Conservation (phyloP, 2,329 filamentous ascomycete species). For the Rhynchosporium agropyri region DNA sequence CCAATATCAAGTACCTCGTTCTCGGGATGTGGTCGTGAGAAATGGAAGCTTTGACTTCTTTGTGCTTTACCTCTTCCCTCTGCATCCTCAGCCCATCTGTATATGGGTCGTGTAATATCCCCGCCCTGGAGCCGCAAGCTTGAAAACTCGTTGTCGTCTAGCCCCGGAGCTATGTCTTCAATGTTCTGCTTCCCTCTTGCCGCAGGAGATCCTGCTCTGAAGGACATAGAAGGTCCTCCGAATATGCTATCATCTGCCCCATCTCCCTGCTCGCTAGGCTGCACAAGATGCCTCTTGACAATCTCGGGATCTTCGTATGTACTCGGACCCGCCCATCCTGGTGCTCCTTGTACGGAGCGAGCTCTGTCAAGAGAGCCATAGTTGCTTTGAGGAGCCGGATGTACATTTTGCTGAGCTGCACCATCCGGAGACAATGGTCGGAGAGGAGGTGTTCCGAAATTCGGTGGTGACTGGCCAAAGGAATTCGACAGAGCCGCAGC, state of each 20-base stretch:
- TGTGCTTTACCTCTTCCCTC: conserved; percentile 64
- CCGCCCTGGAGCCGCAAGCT: conserved; percentile 91
- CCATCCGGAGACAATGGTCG: conserved; percentile 60
- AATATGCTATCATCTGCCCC: conserved; percentile 33
- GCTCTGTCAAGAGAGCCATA: conserved; percentile 85
- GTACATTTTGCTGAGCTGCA: conserved; percentile 45
- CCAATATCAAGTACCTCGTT: conserved; percentile 82
- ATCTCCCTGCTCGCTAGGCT: conserved; percentile 55
- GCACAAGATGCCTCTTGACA: conserved; percentile 83
- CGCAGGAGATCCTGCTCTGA: conserved; percentile 42
- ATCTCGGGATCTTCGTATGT: conserved; percentile 90
- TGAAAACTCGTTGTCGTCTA: conserved; percentile 82
- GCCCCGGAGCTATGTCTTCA: conserved; percentile 42
- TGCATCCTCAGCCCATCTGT: conserved; percentile 92
- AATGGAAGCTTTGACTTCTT: conserved; percentile 86
- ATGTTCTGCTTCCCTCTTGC: conserved; percentile 40
- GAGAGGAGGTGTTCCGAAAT: conserved; percentile 66
- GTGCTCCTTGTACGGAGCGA: conserved; percentile 47
- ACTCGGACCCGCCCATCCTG: conserved; percentile 52
- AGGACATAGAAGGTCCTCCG: conserved; percentile 44
- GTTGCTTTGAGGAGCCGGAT: conserved; percentile 62
- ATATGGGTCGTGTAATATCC: conserved; percentile 92
- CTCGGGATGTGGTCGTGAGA: conserved; percentile 76
- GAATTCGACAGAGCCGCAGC: conserved; percentile 83
- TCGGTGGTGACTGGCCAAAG: conserved; percentile 68